These are phyloP conservation scores for Penicillium sp. DNA, from an alignment of 2,329 filamentous ascomycete species.

Conservation along the genomic window DNA sequence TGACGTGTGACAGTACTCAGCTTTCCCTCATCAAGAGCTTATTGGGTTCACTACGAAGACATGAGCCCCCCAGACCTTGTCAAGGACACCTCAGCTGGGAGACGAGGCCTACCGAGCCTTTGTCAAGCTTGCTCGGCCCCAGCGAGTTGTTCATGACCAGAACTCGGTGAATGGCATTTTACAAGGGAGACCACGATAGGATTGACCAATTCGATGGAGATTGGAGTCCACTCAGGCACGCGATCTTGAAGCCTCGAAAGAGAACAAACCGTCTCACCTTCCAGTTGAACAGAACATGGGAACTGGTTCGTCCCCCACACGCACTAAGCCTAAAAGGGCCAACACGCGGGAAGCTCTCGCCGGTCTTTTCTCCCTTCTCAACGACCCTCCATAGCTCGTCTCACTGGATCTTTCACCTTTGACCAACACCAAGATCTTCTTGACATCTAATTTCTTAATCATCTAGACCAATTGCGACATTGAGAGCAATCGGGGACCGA, in stretches of 20 bases:
- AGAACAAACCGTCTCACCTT: background rate
- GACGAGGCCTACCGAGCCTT: background rate
- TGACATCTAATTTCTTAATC: background rate
- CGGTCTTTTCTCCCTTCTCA: conserved; percentile 12
- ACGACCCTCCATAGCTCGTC: conserved; percentile 3
- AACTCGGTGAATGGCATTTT: background rate
- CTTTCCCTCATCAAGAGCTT: background rate
- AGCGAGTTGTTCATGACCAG: background rate
- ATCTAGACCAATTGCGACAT: conserved; percentile 10
- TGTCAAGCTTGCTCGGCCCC: background rate
- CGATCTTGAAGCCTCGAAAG: background rate
- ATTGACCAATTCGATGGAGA: background rate
- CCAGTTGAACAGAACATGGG: conserved; percentile 2
- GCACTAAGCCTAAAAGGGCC: conserved; percentile 22
- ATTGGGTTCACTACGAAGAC: background rate
- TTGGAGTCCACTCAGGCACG: background rate
- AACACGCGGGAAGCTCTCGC: conserved; percentile 22
- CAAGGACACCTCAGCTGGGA: background rate
- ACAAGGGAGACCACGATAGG: too few relatives aligned
- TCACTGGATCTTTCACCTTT: conserved; percentile 4
- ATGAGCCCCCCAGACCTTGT: background rate
- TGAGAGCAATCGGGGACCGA: conserved; percentile 13
- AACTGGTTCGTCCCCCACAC: conserved; percentile 15
- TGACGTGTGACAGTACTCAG: too few relatives aligned
- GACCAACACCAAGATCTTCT: background rate